phyloP scores from a whole-genome alignment of 441 rosid genomes.

The Pelargonium fulgidum region DNA sequence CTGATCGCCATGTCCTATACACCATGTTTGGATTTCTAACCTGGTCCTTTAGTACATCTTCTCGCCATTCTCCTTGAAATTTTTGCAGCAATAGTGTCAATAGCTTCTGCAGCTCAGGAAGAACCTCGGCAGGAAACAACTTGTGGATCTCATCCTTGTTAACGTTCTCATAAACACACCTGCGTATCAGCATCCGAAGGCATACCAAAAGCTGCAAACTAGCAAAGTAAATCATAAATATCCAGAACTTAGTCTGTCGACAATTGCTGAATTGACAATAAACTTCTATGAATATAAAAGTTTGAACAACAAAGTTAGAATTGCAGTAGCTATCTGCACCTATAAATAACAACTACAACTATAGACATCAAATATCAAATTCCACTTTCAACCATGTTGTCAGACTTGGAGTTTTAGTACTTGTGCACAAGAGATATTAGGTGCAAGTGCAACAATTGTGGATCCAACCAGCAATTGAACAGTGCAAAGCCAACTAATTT shows the following conservation, averaged over 20 bases:
- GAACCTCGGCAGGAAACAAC: slow-evolving; percentile 50
- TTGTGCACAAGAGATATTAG: background rate
- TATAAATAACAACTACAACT: background rate
- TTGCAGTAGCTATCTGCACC: background rate
- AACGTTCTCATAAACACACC: slow-evolving; percentile 42
- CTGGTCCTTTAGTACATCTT: slow-evolving; percentile 46
- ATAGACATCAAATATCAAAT: background rate
- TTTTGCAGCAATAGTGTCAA: slow-evolving; percentile 50
- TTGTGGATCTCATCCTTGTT: slow-evolving; percentile 43
- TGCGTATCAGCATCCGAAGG: slow-evolving; percentile 52
- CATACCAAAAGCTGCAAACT: slow-evolving; percentile 49
- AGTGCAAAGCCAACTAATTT: background rate
- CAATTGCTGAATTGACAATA: background rate
- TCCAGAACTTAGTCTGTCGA: background rate
- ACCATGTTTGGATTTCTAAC: slow-evolving; percentile 18
- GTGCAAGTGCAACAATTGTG: background rate
- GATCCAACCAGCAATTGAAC: background rate
- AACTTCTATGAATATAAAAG: too few relatives aligned
- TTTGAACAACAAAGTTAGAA: background rate
- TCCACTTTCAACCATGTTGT: background rate
- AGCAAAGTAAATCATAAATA: slow-evolving; percentile 1
- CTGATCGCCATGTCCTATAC: background rate
- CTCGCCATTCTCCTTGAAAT: slow-evolving; percentile 55
- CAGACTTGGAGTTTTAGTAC: background rate
- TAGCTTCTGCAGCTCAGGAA: slow-evolving; percentile 50